A percentile compares a stretch with the other conserved stretches of the same genome.
phyloP scores from a whole-genome alignment of 306 rosid genomes.

The Sphenostylis stenocarpa region DNA sequence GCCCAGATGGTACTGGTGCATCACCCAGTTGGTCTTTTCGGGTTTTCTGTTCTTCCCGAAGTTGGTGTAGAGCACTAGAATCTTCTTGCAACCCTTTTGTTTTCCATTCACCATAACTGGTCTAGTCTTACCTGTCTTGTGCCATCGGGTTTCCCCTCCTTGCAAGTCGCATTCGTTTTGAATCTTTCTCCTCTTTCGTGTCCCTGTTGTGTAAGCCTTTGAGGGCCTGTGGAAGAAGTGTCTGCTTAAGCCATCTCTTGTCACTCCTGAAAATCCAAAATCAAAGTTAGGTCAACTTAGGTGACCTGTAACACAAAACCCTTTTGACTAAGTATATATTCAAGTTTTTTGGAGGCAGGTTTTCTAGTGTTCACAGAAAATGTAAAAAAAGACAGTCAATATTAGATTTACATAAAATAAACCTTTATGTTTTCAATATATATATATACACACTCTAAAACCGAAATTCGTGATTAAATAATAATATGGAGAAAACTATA shows the following conservation, averaged over 20 bases:
- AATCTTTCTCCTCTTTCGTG: constrained; percentile 88
- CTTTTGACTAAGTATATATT: background rate
- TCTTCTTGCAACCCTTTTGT: constrained; percentile 96
- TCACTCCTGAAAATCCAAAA: constrained; percentile 57
- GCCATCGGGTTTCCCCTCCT: constrained; percentile 97
- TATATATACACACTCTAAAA: background rate
- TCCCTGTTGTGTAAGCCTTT: constrained; percentile 99
- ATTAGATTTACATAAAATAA: background rate
- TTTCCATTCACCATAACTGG: constrained; percentile 86
- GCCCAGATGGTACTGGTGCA: constrained; percentile 97
- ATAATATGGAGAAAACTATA: background rate
- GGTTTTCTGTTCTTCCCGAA: constrained; percentile 95
- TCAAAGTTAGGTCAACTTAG: constrained; percentile 54
- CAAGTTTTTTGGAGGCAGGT: background rate
- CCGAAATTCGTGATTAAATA: background rate
- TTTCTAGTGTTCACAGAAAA: background rate
- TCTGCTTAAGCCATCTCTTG: constrained; percentile 88
- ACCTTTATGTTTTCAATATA: background rate
- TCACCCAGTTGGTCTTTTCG: constrained; percentile 95
- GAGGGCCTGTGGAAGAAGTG: constrained; percentile 98
- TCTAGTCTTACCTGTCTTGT: constrained; percentile 94
- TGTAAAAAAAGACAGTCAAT: background rate
- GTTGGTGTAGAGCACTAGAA: constrained; percentile 87
- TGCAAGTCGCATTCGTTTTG: constrained; percentile 81
- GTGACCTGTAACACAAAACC: constrained; percentile 40